Evolutionary conservation across 331 rosid genomes (phyloP).

Genomic region (Dryas integrifolia): DNA sequence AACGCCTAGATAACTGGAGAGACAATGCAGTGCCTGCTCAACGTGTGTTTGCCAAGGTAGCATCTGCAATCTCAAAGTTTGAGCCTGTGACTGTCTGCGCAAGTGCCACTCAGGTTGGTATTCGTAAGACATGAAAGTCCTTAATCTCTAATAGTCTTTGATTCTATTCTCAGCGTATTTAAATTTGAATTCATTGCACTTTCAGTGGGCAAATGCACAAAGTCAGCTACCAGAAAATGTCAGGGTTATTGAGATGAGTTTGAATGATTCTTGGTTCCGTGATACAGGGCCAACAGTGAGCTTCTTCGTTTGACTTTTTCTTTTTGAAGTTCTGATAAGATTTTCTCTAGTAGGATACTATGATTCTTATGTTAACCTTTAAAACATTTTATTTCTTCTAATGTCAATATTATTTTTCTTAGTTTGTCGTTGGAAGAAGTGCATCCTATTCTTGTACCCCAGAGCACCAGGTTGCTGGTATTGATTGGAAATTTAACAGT

Average conservation of each 20-base stretch:
- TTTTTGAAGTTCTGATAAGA: conserved; percentile 1
- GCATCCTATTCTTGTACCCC: conserved; percentile 26
- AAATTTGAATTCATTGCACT: conserved; percentile 2
- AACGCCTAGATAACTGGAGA: conserved; percentile 91
- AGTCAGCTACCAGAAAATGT: conserved; percentile 54
- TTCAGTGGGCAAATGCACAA: conserved; percentile 79
- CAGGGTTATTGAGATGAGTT: conserved; percentile 73
- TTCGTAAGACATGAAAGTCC: conserved; percentile 1
- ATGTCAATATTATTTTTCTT: background rate
- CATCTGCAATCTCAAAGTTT: conserved; percentile 73
- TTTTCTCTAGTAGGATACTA: background rate
- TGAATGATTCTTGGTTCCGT: conserved; percentile 89
- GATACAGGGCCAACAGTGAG: conserved; percentile 84
- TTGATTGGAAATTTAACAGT: conserved; percentile 86
- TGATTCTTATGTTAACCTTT: background rate
- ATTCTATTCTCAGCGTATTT: conserved; percentile 9
- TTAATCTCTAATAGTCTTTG: background rate
- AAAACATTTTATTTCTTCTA: conserved; percentile 5
- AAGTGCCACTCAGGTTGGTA: conserved; percentile 58
- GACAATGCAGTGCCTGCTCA: conserved; percentile 61
- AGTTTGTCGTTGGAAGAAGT: conserved; percentile 71
- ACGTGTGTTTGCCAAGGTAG: conserved; percentile 50
- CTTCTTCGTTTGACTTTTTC: conserved; percentile 18
- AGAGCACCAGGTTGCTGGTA: conserved; percentile 59
- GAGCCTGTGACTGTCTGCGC: conserved; percentile 81